Conservation (phyloP, 2,329 filamentous ascomycete genomes). For the Pseudocercospora fijiensis region DNA sequence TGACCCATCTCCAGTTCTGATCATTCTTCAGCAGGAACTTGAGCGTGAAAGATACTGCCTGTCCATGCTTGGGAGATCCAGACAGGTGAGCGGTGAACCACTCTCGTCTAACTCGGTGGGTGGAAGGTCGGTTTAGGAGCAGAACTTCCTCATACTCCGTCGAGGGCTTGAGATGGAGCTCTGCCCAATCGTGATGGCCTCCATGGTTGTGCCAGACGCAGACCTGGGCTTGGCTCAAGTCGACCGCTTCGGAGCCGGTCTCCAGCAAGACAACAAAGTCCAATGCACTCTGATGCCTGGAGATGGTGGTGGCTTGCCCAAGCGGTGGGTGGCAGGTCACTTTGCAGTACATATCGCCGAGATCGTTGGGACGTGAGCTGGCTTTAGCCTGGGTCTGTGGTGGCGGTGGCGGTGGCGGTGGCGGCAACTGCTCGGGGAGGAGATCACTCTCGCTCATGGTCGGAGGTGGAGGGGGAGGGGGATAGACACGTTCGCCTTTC, state of each 20-base stretch:
- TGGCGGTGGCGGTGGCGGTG: conserved; percentile 36
- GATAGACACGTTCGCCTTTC: conserved; percentile 40
- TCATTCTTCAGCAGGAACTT: conserved; percentile 60
- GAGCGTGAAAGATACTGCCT: conserved; percentile 64
- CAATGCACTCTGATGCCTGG: conserved; percentile 47
- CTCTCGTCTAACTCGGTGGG: conserved; percentile 37
- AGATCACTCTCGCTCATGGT: conserved; percentile 31
- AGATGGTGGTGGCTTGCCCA: conserved; percentile 68
- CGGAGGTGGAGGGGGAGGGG: conserved; percentile 34
- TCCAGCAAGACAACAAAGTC: conserved; percentile 61
- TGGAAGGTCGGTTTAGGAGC: conserved; percentile 26
- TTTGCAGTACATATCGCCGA: conserved; percentile 50
- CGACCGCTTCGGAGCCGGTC: conserved; percentile 36
- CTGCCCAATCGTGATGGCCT: conserved; percentile 57
- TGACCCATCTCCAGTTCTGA: conserved; percentile 68
- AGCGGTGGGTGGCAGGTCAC: conserved; percentile 68
- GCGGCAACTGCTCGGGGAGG: conserved; percentile 36
- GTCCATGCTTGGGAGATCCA: conserved; percentile 45
- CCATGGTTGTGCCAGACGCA: conserved; percentile 70
- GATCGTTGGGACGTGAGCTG: conserved; percentile 21
- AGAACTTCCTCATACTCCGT: conserved; percentile 32
- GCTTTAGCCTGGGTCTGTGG: conserved; percentile 28
- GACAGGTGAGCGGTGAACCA: conserved; percentile 58
- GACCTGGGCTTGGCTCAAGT: conserved; percentile 65
- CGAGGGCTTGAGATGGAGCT: conserved; percentile 55